Evolutionary conservation across 805 yeast genomes (phyloP).

Genomic region (Kuraishia ogatae): DNA sequence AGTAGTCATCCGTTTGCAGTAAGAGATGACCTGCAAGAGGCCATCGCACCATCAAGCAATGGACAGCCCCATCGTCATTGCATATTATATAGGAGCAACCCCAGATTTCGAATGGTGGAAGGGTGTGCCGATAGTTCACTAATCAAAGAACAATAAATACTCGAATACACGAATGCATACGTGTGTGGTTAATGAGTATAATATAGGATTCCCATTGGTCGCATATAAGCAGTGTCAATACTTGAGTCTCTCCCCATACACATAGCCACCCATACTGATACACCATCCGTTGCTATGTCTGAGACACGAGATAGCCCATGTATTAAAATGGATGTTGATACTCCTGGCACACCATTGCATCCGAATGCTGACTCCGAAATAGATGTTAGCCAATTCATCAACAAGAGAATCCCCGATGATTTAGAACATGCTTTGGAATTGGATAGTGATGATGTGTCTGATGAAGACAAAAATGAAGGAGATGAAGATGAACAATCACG

Average conservation of each 20-base stretch:
- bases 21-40: not conserved
- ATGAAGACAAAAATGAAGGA: conserved; percentile 7
- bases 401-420: conserved; percentile 11
- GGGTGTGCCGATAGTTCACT: not conserved
- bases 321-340: not conserved
- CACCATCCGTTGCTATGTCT: not conserved
- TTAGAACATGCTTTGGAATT: conserved; percentile 17
- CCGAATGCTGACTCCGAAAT: conserved; percentile 19
- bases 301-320: not conserved
- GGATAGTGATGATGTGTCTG: conserved; percentile 11
- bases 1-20: not conserved
- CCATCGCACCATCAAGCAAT: not conserved
- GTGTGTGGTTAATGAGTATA: no score
- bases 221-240: no score
- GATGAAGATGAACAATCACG: not conserved
- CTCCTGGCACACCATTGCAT: conserved; percentile 18
- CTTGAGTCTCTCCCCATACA: no score
- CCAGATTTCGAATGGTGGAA: not conserved
- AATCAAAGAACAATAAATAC: no score
- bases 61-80: not conserved
- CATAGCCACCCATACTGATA: no score
- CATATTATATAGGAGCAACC: not conserved
- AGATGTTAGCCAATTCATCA: conserved; percentile 2
- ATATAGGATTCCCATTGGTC: no score
- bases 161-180: no score